phyloP scores from a whole-genome alignment of 2,329 filamentous ascomycete species.

The Neofusicoccum laricinum region DNA sequence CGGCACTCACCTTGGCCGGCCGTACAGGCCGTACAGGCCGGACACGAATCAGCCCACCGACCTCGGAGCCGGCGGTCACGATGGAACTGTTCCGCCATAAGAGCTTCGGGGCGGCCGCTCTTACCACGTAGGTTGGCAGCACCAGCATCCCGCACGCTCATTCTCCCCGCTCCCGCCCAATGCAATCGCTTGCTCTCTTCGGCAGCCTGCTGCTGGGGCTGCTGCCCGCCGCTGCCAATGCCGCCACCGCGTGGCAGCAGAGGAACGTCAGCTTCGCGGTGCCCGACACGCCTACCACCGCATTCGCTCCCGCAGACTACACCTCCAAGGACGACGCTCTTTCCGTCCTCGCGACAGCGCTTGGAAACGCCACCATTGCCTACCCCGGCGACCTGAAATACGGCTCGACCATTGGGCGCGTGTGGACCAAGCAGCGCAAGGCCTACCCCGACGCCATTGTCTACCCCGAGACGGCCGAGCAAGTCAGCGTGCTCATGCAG shows the following conservation, averaged over 20 bases:
- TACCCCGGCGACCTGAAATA: neutral
- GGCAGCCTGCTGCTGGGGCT: slow-evolving; percentile 7
- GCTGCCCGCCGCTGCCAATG: neutral
- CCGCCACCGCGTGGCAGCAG: slow-evolving; percentile 5
- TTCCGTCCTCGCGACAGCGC: neutral
- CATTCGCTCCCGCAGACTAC: neutral
- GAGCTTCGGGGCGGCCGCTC: neutral
- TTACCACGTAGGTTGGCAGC: neutral
- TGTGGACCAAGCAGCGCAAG: slow-evolving; percentile 13
- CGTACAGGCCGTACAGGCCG: neutral
- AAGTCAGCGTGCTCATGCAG: slow-evolving; percentile 12
- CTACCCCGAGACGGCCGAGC: slow-evolving; percentile 6
- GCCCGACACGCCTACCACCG: neutral
- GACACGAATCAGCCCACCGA: neutral
- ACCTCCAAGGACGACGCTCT: slow-evolving; percentile 4
- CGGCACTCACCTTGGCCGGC: neutral
- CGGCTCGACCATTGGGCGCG: neutral
- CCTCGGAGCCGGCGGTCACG: neutral
- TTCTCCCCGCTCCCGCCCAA: neutral
- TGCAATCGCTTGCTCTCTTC: neutral
- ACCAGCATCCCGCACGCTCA: neutral
- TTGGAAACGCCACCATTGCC: slow-evolving; percentile 10
- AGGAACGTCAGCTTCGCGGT: neutral
- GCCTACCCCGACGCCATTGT: slow-evolving; percentile 6
- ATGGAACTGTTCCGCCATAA: neutral